Base-by-base conservation (phyloP, 2,329 filamentous ascomycete genomes). In the Lasiodiplodia sp. region DNA sequence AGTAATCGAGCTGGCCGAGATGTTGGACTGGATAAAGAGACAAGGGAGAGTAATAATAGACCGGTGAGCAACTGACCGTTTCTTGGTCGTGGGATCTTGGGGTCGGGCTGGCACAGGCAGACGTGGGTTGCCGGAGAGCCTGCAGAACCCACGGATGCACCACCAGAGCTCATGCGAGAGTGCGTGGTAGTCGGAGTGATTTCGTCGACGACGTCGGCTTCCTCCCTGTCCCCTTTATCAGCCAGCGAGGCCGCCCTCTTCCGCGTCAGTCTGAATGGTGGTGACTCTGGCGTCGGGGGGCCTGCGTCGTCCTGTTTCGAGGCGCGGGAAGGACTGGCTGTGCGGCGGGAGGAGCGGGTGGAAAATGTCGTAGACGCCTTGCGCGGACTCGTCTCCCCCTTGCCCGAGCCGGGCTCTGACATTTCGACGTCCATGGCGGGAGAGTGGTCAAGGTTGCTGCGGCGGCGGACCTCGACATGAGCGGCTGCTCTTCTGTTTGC, bases 61-160 rank as follows among this genome's bases (percentile, higher is more conserved):
- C 10, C 16, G 53, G 11, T 2, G 37, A 12, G 72, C 55, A 57
- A 84, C 88, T 80, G 80, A 91, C 89, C 88, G 83, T 92, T 92
- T 79, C 89, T 86, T 72, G 89, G 89, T 73, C 89, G 83, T 69
- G 89, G 89, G 70, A 92, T 91, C 78, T 91, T 92, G 28, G 89
- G 89, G 74, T 91, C 89, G 49, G 89, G 88, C 74, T 90, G 89
- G 78, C 89, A 92, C 73, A 92, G 85, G 79, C 89, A 92, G 71
- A 91, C 87, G 72, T 88, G 84, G 56, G 21, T 64, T 37, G 67
- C 37, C 21, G 60, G 52, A 11, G 67, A 68, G 38, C 28, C 67
- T 47, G 23, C 67, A 44, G 67, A 68, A 56, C 47, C 51, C 25
- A 18, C 58, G 34, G 52, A 64, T 23, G 57, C 47, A 52, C 67